A percentile compares a stretch with the other conserved stretches of the same genome.
phyloP scores from a whole-genome alignment of 768 basidiomycete species.

The Leccinum disarticulatum region DNA sequence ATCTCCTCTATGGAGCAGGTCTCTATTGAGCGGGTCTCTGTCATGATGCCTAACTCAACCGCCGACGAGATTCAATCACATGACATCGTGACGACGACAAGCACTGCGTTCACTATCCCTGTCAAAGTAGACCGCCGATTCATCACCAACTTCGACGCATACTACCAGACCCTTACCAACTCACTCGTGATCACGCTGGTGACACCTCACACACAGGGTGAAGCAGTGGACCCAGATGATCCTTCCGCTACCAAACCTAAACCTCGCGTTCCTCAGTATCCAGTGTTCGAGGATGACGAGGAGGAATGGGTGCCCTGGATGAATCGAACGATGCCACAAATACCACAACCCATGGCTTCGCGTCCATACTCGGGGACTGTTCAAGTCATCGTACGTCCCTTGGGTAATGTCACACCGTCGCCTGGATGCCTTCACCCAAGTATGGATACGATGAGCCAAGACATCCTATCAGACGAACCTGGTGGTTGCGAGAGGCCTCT shows the following conservation, averaged over 20 bases:
- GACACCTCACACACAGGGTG: background rate
- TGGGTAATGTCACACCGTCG: background rate
- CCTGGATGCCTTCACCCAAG: background rate
- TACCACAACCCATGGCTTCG: background rate
- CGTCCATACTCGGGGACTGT: background rate
- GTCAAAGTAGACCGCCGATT: background rate
- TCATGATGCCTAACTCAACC: background rate
- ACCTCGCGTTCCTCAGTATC: background rate
- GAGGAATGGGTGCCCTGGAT: slow-evolving; percentile 13
- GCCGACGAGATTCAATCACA: background rate
- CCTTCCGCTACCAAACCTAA: background rate
- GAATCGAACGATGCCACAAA: background rate
- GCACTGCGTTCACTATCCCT: background rate
- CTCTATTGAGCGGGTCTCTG: background rate
- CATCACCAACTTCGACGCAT: slow-evolving; percentile 1
- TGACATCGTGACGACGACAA: slow-evolving; percentile 1
- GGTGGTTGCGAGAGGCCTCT: background rate
- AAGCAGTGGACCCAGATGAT: background rate
- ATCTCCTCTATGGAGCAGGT: no score
- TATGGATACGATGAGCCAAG: background rate
- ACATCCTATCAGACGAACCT: background rate
- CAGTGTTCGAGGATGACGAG: slow-evolving; percentile 1
- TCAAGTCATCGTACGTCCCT: background rate
- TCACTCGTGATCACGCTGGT: background rate
- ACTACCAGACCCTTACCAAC: slow-evolving; percentile 1